phyloP scores from a whole-genome alignment of 805 yeast genomes.

The Hanseniaspora lachancei region DNA sequence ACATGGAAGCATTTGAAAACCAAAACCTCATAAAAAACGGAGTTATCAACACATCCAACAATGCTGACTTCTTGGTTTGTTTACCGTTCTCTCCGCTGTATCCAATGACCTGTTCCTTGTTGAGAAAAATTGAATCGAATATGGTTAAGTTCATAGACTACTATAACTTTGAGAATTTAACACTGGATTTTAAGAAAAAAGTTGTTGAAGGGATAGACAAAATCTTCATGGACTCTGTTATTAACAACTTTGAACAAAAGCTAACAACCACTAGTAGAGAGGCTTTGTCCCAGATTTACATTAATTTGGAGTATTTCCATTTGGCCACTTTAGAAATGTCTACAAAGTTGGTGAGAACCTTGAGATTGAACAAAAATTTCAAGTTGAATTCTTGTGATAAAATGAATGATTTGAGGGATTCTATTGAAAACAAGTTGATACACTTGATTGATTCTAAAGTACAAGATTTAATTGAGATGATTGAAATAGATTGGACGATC shows the following conservation, averaged over 20 bases:
- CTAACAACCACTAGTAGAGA: constrained; percentile 69
- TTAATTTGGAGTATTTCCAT: constrained; percentile 77
- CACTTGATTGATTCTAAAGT: constrained; percentile 71
- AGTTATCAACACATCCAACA: not conserved
- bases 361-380: constrained; percentile 18
- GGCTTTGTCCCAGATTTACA: constrained; percentile 75
- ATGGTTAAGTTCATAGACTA: constrained; percentile 54
- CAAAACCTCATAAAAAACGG: constrained; percentile 9
- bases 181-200: constrained; percentile 24
- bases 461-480: constrained; percentile 65
- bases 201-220: constrained; percentile 51
- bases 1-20: constrained; percentile 25
- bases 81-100: constrained; percentile 83
- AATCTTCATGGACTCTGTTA: constrained; percentile 54
- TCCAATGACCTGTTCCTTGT: constrained; percentile 70
- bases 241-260: constrained; percentile 46
- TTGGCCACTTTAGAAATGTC: constrained; percentile 59
- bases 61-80: constrained; percentile 41
- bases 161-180: constrained; percentile 49
- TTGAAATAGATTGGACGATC: constrained; percentile 75
- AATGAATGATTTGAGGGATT: constrained; percentile 38
- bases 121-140: constrained; percentile 51
- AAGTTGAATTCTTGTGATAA: constrained; percentile 37
- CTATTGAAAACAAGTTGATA: constrained; percentile 68
- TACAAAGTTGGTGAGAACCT: constrained; percentile 26